Conservation (phyloP, 2,329 filamentous ascomycete genomes). For the Sodiomyces alkalinus region DNA sequence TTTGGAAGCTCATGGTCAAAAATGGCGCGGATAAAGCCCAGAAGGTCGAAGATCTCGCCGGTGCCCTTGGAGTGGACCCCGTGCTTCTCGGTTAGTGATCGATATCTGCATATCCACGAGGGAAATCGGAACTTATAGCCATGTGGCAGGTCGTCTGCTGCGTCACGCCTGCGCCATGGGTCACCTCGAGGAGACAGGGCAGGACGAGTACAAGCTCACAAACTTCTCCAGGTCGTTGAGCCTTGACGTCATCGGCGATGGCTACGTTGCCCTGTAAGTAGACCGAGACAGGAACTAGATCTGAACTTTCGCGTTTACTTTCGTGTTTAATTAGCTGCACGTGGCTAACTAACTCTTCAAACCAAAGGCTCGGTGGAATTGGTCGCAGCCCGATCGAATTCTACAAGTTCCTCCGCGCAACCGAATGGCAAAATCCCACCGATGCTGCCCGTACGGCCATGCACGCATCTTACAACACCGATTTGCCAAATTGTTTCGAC, state of each 20-base stretch:
- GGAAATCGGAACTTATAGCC: no score
- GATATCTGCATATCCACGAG: no score
- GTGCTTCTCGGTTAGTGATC: no score
- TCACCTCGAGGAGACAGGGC: constrained; percentile 18
- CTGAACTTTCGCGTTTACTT: background rate
- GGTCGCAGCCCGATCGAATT: constrained; percentile 12
- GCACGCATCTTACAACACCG: constrained; percentile 18
- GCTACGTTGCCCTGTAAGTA: constrained; percentile 17
- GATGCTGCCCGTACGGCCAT: constrained; percentile 14
- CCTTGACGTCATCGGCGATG: constrained; percentile 17
- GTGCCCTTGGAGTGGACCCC: no score
- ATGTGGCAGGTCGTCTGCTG: constrained; percentile 19
- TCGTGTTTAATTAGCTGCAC: no score
- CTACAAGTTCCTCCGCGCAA: constrained; percentile 15
- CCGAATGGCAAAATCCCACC: constrained; percentile 15
- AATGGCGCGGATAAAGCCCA: no score
- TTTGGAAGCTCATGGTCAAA: no score
- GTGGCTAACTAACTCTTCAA: no score
- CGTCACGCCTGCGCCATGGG: constrained; percentile 23
- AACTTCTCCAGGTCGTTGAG: constrained; percentile 21
- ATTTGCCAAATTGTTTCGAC: constrained; percentile 17
- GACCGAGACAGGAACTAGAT: background rate
- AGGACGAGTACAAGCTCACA: constrained; percentile 20
- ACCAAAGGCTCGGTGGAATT: constrained; percentile 2
- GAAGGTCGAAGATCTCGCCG: no score